Evolutionary conservation across 2,329 filamentous ascomycete species (phyloP).

Genomic region (Amesomyces nigricolor): DNA sequence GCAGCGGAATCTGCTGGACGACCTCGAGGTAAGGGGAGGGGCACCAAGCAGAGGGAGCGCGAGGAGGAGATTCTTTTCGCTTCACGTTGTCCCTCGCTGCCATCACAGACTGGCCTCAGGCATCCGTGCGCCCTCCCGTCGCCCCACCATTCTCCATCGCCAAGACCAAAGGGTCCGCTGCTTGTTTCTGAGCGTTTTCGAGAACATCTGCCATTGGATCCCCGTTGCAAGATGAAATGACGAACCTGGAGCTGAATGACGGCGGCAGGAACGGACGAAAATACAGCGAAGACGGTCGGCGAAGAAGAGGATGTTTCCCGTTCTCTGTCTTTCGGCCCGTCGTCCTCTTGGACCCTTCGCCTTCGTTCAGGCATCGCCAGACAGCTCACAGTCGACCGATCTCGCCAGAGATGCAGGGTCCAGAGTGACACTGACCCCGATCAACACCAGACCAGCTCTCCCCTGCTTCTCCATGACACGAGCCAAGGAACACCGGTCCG

Average conservation of each 20-base stretch:
- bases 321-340: no score
- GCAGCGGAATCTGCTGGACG: conserved; percentile 24
- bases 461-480: background rate
- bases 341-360: no score
- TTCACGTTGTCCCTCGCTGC: background rate
- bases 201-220: conserved; percentile 1
- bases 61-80: conserved; percentile 3
- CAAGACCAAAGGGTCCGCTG: conserved; percentile 12
- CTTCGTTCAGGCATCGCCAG: no score
- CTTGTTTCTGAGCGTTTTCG: conserved; percentile 8
- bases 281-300: no score
- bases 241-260: background rate
- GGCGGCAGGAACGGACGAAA: background rate
- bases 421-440: no score
- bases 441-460: background rate
- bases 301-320: no score
- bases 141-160: conserved; percentile 5
- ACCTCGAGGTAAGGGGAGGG: conserved; percentile 9
- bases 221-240: no score
- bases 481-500: conserved; percentile 4
- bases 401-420: background rate
- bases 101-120: conserved; percentile 9
- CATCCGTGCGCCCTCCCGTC: background rate
- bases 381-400: no score
- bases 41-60: background rate